These are phyloP conservation scores for Artomyces pyxidatus DNA, from an alignment of 768 basidiomycete genomes.

Conservation along the genomic window DNA sequence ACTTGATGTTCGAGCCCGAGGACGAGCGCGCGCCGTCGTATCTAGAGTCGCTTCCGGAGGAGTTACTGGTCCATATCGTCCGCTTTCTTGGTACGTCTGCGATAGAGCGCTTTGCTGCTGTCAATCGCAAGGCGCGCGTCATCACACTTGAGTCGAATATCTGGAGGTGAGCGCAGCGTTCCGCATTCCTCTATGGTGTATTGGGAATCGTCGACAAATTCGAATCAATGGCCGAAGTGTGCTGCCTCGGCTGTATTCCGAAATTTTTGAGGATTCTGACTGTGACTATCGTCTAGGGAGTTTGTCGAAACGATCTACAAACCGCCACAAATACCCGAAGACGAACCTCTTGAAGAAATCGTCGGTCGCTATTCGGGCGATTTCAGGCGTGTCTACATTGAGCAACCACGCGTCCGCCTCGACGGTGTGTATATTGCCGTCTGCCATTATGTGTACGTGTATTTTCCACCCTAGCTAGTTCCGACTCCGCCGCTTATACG, in stretches of 20 bases:
- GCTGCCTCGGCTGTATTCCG: constrained; percentile 1
- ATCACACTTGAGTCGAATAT: constrained; percentile 60
- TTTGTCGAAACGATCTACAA: constrained; percentile 60
- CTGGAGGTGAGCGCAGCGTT: constrained; percentile 54
- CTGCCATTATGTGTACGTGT: constrained; percentile 74
- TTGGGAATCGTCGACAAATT: background rate
- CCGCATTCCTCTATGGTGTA: background rate
- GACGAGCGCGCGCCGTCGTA: constrained; percentile 51
- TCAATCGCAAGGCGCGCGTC: constrained; percentile 67
- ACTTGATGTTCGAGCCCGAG: constrained; percentile 58
- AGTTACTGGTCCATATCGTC: constrained; percentile 65
- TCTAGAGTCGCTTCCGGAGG: constrained; percentile 62
- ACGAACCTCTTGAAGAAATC: constrained; percentile 41
- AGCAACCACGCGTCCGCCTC: constrained; percentile 75
- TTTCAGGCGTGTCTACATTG: constrained; percentile 71
- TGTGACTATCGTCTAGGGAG: constrained; percentile 33
- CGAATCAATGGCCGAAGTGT: background rate
- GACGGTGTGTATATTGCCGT: constrained; percentile 91
- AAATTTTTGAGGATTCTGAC: background rate
- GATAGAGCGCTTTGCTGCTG: constrained; percentile 70
- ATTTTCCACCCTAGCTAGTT: no score
- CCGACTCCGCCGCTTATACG: no score
- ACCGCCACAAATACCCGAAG: constrained; percentile 62
- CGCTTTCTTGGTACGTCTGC: constrained; percentile 53
- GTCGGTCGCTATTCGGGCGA: constrained; percentile 46